Evolutionary conservation across 306 rosid species (phyloP).

Genomic region (Dalbergia cochinchinensis): DNA sequence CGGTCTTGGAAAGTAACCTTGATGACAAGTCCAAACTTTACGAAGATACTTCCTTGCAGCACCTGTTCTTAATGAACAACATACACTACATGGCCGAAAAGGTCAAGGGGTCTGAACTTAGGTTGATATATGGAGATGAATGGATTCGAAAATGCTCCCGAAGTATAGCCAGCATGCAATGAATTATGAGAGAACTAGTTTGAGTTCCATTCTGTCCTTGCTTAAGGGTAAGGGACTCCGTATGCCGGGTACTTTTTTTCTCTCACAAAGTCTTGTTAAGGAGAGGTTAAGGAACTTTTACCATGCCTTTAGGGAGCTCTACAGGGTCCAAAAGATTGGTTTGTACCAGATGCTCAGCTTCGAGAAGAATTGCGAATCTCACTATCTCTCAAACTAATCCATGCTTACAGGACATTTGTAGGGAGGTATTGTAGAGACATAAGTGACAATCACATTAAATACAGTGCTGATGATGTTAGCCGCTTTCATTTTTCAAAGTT

Average conservation of each 20-base stretch:
- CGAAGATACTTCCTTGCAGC: conserved; percentile 75
- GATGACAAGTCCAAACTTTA: no score
- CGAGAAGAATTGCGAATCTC: conserved; percentile 81
- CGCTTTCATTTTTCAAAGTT: no score
- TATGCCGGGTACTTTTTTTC: conserved; percentile 58
- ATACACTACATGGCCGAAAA: conserved; percentile 86
- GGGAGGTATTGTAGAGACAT: conserved; percentile 65
- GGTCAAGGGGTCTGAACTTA: conserved; percentile 82
- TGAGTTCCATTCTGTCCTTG: conserved; percentile 72
- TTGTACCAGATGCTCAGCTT: conserved; percentile 77
- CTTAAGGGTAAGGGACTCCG: conserved; percentile 79
- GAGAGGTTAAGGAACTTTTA: conserved; percentile 77
- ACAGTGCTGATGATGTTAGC: conserved; percentile 83
- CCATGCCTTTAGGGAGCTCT: conserved; percentile 79
- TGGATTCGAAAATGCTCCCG: conserved; percentile 79
- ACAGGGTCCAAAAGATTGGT: conserved; percentile 78
- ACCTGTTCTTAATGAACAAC: conserved; percentile 90
- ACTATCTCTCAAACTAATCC: conserved; percentile 75
- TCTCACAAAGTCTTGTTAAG: conserved; percentile 63
- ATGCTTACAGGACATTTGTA: conserved; percentile 78
- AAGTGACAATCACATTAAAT: conserved; percentile 73
- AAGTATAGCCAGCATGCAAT: conserved; percentile 80
- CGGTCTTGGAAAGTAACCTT: conserved; percentile 75
- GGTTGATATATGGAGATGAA: conserved; percentile 67
- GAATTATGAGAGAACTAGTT: conserved; percentile 82